Percentiles rank a stretch among this genome's conserved stretches.
These are phyloP conservation scores for Aspergillus incahuasiensis DNA, from an alignment of 495 filamentous ascomycete genomes.

Conservation along the genomic window DNA sequence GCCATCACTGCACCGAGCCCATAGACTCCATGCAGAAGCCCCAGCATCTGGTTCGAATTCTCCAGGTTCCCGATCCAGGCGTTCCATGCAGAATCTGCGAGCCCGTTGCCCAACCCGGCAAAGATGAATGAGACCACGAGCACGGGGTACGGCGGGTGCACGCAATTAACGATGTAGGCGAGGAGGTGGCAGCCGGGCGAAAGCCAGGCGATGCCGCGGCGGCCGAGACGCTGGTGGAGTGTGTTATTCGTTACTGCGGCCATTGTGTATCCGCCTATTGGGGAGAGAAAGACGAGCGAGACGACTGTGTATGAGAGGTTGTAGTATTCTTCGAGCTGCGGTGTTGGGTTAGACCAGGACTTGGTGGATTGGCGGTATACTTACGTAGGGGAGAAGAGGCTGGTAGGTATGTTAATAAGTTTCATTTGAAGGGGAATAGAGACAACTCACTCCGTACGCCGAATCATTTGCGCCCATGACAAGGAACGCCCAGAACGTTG, in stretches of 20 bases:
- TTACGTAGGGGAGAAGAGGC: constrained; percentile 59
- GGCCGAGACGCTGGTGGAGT: constrained; percentile 59
- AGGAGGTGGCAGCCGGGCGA: constrained; percentile 60
- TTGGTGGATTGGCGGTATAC: not conserved
- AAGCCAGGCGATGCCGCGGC: constrained; percentile 68
- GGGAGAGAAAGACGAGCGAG: constrained; percentile 61
- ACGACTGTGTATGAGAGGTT: constrained; percentile 53
- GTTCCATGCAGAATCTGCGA: constrained; percentile 61
- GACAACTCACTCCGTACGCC: constrained; percentile 62
- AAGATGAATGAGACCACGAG: constrained; percentile 55
- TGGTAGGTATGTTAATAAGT: constrained; percentile 20
- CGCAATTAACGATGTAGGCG: constrained; percentile 54
- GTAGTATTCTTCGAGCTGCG: constrained; percentile 57
- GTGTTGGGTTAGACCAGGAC: not conserved
- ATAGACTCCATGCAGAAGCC: constrained; percentile 55
- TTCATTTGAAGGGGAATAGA: constrained; percentile 7
- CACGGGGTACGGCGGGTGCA: constrained; percentile 58
- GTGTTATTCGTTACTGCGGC: constrained; percentile 55
- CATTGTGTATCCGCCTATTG: constrained; percentile 53
- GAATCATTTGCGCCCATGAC: constrained; percentile 82
- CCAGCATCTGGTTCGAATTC: constrained; percentile 56
- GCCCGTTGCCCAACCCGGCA: constrained; percentile 60
- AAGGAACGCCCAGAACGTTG: constrained; percentile 70
- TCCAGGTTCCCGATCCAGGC: constrained; percentile 61
- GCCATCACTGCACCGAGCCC: constrained; percentile 53